These are phyloP conservation scores for Verticillium dahliae DNA, from an alignment of 2,329 filamentous ascomycete species.

Conservation along the genomic window DNA sequence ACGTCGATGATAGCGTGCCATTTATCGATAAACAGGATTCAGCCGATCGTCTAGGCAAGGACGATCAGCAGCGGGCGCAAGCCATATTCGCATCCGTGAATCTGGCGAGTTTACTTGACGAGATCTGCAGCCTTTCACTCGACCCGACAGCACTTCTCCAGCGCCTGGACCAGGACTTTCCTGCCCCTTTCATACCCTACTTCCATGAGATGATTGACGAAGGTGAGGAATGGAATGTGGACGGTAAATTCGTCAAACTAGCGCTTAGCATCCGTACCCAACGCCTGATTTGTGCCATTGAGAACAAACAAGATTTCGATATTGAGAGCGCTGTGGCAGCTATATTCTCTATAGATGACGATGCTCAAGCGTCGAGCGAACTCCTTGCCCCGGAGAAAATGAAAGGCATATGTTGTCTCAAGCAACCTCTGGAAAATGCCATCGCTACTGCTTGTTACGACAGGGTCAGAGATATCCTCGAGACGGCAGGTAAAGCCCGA, in stretches of 20 bases:
- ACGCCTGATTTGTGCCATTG: constrained; percentile 21
- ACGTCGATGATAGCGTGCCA: constrained; percentile 10
- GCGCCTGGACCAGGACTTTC: constrained; percentile 22
- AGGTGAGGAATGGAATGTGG: neutral
- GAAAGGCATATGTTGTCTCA: constrained; percentile 1
- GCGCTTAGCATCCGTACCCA: constrained; percentile 30
- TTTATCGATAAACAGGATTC: constrained; percentile 21
- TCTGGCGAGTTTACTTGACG: constrained; percentile 24
- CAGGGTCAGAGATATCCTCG: neutral
- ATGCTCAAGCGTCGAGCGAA: constrained; percentile 14
- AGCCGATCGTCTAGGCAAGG: constrained; percentile 1
- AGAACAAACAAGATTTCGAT: constrained; percentile 4
- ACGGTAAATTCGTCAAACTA: constrained; percentile 14
- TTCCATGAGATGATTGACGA: constrained; percentile 4
- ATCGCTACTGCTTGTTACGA: neutral
- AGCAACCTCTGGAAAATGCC: neutral
- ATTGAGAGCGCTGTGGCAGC: constrained; percentile 1
- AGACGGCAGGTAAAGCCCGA: neutral
- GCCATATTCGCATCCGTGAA: constrained; percentile 24
- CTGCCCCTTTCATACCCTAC: constrained; percentile 18
- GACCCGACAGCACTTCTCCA: constrained; percentile 18
- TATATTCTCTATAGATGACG: neutral
- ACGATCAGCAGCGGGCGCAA: neutral
- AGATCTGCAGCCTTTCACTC: constrained; percentile 3
- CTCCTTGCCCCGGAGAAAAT: constrained; percentile 15